Base-by-base conservation (phyloP, 2,329 filamentous ascomycete genomes). In the Penicillium sp. region DNA sequence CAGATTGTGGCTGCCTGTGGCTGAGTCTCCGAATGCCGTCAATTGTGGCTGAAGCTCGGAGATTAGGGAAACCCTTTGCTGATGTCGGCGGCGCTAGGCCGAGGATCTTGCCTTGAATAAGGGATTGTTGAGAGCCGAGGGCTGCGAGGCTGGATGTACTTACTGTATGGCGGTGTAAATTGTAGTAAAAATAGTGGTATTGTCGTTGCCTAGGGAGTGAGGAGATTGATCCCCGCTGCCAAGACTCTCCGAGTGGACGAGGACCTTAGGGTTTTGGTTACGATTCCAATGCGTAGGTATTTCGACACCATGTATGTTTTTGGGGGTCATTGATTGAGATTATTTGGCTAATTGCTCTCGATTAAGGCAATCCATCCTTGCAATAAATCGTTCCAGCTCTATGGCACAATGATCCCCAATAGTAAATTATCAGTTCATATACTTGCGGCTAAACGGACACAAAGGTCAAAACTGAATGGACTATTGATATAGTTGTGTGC, bases 161-260 rank as follows among this genome's bases (percentile, higher is more conserved):
- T 4, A 25, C 9, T 31, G 29, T 31, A 31, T 15, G 18, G 18
- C 2, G 6, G 6, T 22, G 18, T 15, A 25, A 37, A n/a, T 49
- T 37, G 33, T 20, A 18, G 18, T 15, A 9, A 22, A 29, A 31
- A 22, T 40, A 26, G 31, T 40, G 26, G 40, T 51, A 51, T 51
- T 43, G 27, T 51, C 49, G 49, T 51, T 51, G 49, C 49, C 49
- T 51, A 18, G 49, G 46, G 25, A 27, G 33, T 18, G 7, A 6
- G 3, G 26, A 25, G 15, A 43, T 14, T 25, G 41, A 35, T 51
- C 37, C 41, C 40, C 49, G 41, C 49, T 43, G 49, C 49, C 49
- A 51, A 51, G 49, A 51, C 49, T 29, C 14, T 22, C 33, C 29
- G 31, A 26, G 22, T 42, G 25, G 43, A 31, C 43, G 7, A 20